Evolutionary conservation across 2,329 filamentous ascomycete genomes (phyloP), one percentile per base, ranked within the genome.

Genomic region (Penicillium vulpinum): DNA sequence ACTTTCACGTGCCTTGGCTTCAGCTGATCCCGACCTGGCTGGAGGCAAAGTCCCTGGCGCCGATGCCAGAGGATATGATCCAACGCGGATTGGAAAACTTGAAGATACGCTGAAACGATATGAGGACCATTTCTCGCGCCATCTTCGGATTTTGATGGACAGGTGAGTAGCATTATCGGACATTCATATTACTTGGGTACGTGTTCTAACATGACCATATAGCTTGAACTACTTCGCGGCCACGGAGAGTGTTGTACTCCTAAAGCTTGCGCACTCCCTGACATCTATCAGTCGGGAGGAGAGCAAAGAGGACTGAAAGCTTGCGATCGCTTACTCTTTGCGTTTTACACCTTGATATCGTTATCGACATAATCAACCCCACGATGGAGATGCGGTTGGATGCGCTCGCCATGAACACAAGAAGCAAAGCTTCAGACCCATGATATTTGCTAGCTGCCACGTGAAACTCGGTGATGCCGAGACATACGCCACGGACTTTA

Each of bases 81-180:
- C 84, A 8, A 75, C 78, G 1, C 82, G 85, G 35, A 82, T 96
- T 33, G 84, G 83, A 58, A 92, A 93, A 68, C 82, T 97, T 53
- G 89, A 91, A 60, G 92, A 96, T 62, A 91, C 92, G 57, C 85
- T 99, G 58, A 85, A 86, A 70, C 92, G 93, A 76, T 97, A 95
- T 79, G 94, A 99, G 74, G 87, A 88, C 62, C 95, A 96, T 70
- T 99, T 99, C 72, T 90, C 89, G 56, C 81, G 92, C 45, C 93
- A 97, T 75, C 77, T 99, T 67, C 92, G 96, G 78, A 96, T 97
- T 64, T 76, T 99, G 67, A 85, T 97, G 36, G 94, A 97, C 72
- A 93, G 91, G 59, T 81, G 50, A 39, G 69, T 57, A 28, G 18
- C 22, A 24, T 2, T 29, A 10, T 40, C 29, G 16, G 4, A 5